Evolutionary conservation across 2,329 filamentous ascomycete genomes (phyloP).

Genomic region (Diaporthe batatas): DNA sequence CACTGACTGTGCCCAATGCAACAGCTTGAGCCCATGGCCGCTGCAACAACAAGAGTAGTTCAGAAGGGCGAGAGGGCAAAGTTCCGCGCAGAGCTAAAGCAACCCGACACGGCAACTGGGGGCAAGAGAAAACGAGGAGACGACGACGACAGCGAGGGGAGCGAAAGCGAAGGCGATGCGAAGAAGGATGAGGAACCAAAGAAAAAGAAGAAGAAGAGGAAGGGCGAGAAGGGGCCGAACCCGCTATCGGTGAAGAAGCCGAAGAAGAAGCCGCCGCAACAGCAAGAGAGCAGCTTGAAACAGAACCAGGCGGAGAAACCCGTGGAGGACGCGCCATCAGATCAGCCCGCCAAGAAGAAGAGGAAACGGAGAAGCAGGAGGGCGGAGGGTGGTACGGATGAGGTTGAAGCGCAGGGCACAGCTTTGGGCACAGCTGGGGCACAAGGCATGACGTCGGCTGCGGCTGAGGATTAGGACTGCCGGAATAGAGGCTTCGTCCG

Average conservation of each 20-base stretch:
- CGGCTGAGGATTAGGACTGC: slow-evolving; percentile 18
- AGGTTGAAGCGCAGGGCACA: slow-evolving; percentile 44
- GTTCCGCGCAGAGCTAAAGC: slow-evolving; percentile 76
- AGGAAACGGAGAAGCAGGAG: slow-evolving; percentile 54
- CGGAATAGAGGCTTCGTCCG: not conserved
- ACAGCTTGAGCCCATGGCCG: slow-evolving; percentile 76
- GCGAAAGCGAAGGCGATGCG: slow-evolving; percentile 47
- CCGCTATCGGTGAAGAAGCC: slow-evolving; percentile 53
- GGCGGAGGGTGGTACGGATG: slow-evolving; percentile 14
- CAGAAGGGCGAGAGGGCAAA: slow-evolving; percentile 80
- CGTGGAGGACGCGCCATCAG: slow-evolving; percentile 43
- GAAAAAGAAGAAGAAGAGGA: slow-evolving; percentile 52
- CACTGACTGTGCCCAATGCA: slow-evolving; percentile 5
- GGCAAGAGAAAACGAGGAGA: slow-evolving; percentile 65
- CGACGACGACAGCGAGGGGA: slow-evolving; percentile 54
- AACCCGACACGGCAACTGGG: slow-evolving; percentile 49
- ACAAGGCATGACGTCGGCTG: slow-evolving; percentile 26
- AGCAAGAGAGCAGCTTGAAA: slow-evolving; percentile 26
- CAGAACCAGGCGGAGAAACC: slow-evolving; percentile 41
- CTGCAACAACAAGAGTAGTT: slow-evolving; percentile 71
- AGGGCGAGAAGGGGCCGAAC: slow-evolving; percentile 52
- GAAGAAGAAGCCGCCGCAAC: slow-evolving; percentile 48
- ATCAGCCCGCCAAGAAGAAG: slow-evolving; percentile 52
- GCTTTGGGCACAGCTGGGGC: slow-evolving; percentile 44
- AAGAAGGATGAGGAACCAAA: slow-evolving; percentile 46